These are phyloP conservation scores for Monosporascus sp. DNA, from an alignment of 2,329 filamentous ascomycete species.

Conservation along the genomic window DNA sequence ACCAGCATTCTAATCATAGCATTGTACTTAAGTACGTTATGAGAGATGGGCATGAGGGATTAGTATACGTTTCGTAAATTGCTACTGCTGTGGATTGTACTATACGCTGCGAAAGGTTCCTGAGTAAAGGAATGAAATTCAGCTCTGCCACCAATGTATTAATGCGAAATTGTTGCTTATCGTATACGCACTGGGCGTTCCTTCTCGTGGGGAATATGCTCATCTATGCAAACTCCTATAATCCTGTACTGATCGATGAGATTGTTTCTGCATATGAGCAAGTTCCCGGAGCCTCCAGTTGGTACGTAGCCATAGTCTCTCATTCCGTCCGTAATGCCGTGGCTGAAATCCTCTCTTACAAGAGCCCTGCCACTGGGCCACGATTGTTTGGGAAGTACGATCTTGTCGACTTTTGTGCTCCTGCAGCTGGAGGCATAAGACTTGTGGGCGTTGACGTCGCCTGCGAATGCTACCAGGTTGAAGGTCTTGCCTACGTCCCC, in stretches of 20 bases:
- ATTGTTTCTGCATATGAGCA: conserved; percentile 5
- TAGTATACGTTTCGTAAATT: too few relatives aligned
- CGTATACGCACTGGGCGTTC: neutral
- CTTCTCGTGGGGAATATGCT: conserved; percentile 1
- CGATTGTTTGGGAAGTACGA: neutral
- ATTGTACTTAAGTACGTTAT: too few relatives aligned
- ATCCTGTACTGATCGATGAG: conserved; percentile 6
- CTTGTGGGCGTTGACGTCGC: conserved; percentile 10
- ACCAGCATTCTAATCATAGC: too few relatives aligned
- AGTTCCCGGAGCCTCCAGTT: conserved; percentile 6
- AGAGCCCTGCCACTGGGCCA: conserved; percentile 15
- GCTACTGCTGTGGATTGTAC: too few relatives aligned
- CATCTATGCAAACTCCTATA: conserved; percentile 9
- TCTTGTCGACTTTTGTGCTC: conserved; percentile 5
- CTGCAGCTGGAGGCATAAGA: conserved; percentile 11
- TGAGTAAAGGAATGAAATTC: too few relatives aligned
- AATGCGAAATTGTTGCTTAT: too few relatives aligned
- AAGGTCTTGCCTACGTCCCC: conserved; percentile 19
- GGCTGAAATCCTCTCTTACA: conserved; percentile 20
- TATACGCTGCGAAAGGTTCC: too few relatives aligned
- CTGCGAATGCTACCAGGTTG: conserved; percentile 17
- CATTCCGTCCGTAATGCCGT: conserved; percentile 6
- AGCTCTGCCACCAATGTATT: too few relatives aligned
- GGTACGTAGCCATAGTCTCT: conserved; percentile 9
- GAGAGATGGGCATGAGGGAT: too few relatives aligned